These are phyloP conservation scores for Chalciporus sphaerocephalus DNA, from an alignment of 768 basidiomycete genomes.

Conservation along the genomic window DNA sequence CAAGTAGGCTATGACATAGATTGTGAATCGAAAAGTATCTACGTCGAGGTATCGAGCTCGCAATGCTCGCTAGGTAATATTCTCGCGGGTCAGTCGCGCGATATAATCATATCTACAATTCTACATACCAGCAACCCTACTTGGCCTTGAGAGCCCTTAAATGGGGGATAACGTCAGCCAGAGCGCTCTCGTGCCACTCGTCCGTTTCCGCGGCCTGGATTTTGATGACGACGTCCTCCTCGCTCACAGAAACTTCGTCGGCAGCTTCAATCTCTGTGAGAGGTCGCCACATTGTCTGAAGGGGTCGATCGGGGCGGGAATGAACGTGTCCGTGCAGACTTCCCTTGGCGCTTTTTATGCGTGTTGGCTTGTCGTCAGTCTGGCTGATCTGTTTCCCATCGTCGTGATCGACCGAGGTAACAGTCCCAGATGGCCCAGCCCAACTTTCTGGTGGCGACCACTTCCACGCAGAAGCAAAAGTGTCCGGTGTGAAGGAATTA, in stretches of 20 bases:
- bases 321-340: neutral
- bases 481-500: neutral
- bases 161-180: constrained; percentile 30
- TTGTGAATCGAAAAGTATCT: no score
- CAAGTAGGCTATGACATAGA: no score
- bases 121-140: constrained; percentile 3
- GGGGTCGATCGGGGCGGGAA: neutral
- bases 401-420: neutral
- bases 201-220: constrained; percentile 11
- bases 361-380: neutral
- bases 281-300: constrained; percentile 1
- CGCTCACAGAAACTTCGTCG: neutral
- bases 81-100: no score
- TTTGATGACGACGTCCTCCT: constrained; percentile 9
- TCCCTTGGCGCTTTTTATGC: constrained; percentile 2
- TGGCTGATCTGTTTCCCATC: neutral
- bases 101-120: no score
- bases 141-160: constrained; percentile 24
- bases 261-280: neutral
- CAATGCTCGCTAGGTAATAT: no score
- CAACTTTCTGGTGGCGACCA: constrained; percentile 27
- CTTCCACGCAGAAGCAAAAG: neutral
- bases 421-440: constrained; percentile 15
- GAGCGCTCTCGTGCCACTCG: constrained; percentile 20
- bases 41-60: no score